These are phyloP conservation scores for Neopestalotiopsis sp. DNA, from an alignment of 2,329 filamentous ascomycete species.

Conservation along the genomic window DNA sequence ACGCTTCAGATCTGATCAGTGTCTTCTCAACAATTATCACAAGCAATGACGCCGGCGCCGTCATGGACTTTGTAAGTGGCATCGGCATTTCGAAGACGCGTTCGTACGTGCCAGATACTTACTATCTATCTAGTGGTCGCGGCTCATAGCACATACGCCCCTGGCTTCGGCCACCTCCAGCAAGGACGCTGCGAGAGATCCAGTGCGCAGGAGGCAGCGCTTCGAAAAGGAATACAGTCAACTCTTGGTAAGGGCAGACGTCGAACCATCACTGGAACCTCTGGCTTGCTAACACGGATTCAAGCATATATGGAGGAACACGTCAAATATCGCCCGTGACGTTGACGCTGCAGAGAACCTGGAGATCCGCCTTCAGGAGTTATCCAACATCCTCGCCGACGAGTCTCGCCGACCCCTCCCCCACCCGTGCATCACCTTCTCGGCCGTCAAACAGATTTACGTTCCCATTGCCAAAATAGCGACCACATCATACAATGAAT, in stretches of 20 bases:
- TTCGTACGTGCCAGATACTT: conserved; percentile 20
- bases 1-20: neutral
- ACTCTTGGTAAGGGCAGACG: conserved; percentile 54
- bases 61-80: conserved; percentile 60
- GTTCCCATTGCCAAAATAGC: conserved; percentile 89
- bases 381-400: conserved; percentile 79
- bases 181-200: conserved; percentile 66
- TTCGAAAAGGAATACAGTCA: conserved; percentile 71
- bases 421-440: conserved; percentile 90
- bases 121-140: conserved; percentile 61
- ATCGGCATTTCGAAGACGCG: neutral
- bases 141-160: conserved; percentile 67
- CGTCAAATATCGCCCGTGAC: conserved; percentile 64
- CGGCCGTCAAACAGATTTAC: conserved; percentile 86
- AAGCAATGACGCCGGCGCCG: conserved; percentile 52
- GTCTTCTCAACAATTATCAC: conserved; percentile 20
- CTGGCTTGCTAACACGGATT: neutral
- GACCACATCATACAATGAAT: conserved; percentile 81
- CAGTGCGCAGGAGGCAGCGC: conserved; percentile 66
- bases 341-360: conserved; percentile 66
- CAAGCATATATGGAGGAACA: conserved; percentile 65
- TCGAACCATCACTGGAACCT: conserved; percentile 15
- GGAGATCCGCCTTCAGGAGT: conserved; percentile 66
- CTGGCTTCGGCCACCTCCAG: conserved; percentile 60
- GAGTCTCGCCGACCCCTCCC: conserved; percentile 87